Base-by-base conservation (phyloP, 768 basidiomycete species). In the Boletus eberwhitei region DNA sequence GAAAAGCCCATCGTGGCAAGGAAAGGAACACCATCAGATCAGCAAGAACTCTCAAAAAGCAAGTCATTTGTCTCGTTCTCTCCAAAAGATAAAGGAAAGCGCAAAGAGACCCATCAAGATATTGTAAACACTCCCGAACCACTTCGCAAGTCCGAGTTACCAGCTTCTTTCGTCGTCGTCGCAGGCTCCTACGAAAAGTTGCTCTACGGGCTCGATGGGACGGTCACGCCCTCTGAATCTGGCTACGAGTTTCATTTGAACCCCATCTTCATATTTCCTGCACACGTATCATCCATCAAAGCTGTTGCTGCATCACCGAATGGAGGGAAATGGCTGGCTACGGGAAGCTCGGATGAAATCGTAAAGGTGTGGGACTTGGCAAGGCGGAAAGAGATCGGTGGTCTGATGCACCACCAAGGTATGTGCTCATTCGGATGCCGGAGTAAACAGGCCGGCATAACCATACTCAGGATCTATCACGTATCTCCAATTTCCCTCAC, bases 101-200 rank as follows among this genome's bases (percentile, higher is more conserved):
- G 53, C 24, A 59, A 61, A 45, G 53, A 48, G 31, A 57, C 55
- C 5, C 40, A n/a, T 38, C 19, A 13, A 2, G 31, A 44, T 5
- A 22, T 40, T 7, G 36, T 31, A 31, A 43, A n/a, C 19, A 32
- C 43, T 29, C n/a, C 34, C 46, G 50, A 59, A 34, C 22, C 32
- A 5, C 41, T 62, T 0, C 22, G 64, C 37, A 29, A 55, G 51
- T 31, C 59, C 9, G 41, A 35, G 1, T 73, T 82, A 12, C 83
- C 87, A 0, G 68, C 74, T 0, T 82, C 84, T 3, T 98, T 97
- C 79, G 87, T 91, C 71, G 72, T 98, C 59, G 77, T 98, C 24
- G 90, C 87, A 1, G 97, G 97, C 0, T 92, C 95, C 17, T 99
- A 98, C 71, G 97, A 99, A 76, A 97, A 95, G 65, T 77, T 98